Evolutionary conservation across 1,284 basidiomycete species (phyloP).

Genomic region (Apiotrichum montevideense): DNA sequence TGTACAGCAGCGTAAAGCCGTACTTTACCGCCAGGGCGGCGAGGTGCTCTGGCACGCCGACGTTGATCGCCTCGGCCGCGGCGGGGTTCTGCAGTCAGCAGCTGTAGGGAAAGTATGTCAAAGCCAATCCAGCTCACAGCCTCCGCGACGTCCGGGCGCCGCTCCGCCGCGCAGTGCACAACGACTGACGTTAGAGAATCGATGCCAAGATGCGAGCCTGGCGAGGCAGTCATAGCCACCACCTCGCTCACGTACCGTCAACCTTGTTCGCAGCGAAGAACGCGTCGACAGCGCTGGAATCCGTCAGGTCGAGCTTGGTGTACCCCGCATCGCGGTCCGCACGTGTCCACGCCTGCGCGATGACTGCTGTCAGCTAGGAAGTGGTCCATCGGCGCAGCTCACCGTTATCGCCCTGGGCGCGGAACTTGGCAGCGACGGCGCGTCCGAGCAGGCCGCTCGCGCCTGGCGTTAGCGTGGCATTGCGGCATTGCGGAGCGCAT

Average conservation of each 20-base stretch:
- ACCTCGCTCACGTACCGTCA: conserved; percentile 27
- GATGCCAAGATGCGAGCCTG: not conserved
- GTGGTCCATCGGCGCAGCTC: not conserved
- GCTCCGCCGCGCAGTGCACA: conserved; percentile 51
- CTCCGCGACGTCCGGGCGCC: conserved; percentile 47
- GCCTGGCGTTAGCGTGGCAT: conserved; percentile 37
- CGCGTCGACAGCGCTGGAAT: conserved; percentile 40
- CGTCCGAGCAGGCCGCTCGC: conserved; percentile 52
- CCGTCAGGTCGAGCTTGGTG: conserved; percentile 49
- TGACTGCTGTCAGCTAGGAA: conserved; percentile 26
- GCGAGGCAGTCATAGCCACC: not conserved
- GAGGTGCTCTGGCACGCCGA: conserved; percentile 46
- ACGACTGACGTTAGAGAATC: conserved; percentile 30
- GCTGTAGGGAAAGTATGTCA: conserved; percentile 14
- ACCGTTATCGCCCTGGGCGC: conserved; percentile 29
- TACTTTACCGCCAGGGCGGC: conserved; percentile 32
- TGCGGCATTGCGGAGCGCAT: not conserved
- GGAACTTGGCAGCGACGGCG: conserved; percentile 41
- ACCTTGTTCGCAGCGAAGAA: conserved; percentile 44
- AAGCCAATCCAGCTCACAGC: conserved; percentile 21
- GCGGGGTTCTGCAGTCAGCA: conserved; percentile 43
- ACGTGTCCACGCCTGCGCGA: conserved; percentile 47
- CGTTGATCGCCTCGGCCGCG: conserved; percentile 49
- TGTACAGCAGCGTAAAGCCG: conserved; percentile 48
- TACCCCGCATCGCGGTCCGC: conserved; percentile 32